Evolutionary conservation across 2,329 filamentous ascomycete genomes (phyloP).

Genomic region (Penicillium sp.): DNA sequence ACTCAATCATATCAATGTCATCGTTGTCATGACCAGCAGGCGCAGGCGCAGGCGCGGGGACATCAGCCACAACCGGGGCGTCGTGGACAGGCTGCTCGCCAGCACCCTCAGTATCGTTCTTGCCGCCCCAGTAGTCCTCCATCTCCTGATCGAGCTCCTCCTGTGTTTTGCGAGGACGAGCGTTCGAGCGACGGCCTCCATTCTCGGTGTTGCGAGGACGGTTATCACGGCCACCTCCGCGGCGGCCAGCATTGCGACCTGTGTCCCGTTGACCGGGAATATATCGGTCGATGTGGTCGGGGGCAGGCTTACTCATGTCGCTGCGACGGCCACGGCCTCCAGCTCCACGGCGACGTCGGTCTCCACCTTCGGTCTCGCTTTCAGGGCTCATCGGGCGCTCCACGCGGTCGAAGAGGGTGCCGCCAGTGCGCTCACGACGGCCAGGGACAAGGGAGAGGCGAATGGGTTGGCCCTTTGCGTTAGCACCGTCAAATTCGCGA

Average conservation of each 20-base stretch:
- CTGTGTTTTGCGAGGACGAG: conserved; percentile 57
- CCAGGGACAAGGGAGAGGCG: conserved; percentile 65
- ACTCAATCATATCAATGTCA: conserved; percentile 72
- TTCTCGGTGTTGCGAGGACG: conserved; percentile 13
- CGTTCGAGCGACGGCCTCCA: conserved; percentile 43
- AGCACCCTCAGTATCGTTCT: conserved; percentile 37
- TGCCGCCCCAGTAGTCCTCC: conserved; percentile 79
- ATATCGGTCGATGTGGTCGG: conserved; percentile 75
- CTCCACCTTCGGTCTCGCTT: conserved; percentile 33
- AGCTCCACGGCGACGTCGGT: conserved; percentile 38
- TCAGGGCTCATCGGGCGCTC: conserved; percentile 47
- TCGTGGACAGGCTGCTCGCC: conserved; percentile 27
- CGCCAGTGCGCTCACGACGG: conserved; percentile 42
- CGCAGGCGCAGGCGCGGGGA: conserved; percentile 26
- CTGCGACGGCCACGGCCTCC: conserved; percentile 51
- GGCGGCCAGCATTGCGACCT: conserved; percentile 51
- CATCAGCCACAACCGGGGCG: conserved; percentile 29
- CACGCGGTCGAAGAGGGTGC: conserved; percentile 67
- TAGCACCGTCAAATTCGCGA: conserved; percentile 80
- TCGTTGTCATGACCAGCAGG: conserved; percentile 41
- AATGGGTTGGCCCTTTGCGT: conserved; percentile 86
- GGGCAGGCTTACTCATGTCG: conserved; percentile 54
- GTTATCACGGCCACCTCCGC: conserved; percentile 46
- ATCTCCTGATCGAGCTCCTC: conserved; percentile 95
- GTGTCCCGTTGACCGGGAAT: conserved; percentile 59